These are phyloP conservation scores for Cladosporium sp. DNA, from an alignment of 2,329 filamentous ascomycete species.

Conservation along the genomic window DNA sequence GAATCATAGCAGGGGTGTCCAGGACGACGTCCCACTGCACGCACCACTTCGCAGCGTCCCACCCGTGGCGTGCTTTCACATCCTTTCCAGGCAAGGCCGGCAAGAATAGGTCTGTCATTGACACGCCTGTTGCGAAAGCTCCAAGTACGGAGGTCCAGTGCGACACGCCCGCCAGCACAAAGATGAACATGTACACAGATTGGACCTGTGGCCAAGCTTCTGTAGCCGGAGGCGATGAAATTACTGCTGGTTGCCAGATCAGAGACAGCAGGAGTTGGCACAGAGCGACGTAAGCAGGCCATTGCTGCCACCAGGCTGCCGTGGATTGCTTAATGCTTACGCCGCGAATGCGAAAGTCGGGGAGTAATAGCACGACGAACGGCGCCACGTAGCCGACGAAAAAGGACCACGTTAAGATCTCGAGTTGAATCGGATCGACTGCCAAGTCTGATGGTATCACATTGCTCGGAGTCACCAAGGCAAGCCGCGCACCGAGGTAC, in stretches of 20 bases:
- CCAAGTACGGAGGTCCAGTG: not conserved
- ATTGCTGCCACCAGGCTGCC: not conserved
- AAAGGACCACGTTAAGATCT: not conserved
- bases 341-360: not conserved
- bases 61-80: not conserved
- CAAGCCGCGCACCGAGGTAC: not conserved
- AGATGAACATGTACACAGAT: not conserved
- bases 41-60: not conserved
- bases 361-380: not conserved
- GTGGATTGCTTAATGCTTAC: not conserved
- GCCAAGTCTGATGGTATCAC: not conserved
- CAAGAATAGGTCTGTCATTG: not conserved
- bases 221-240: not conserved
- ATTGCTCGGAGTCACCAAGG: not conserved
- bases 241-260: not conserved
- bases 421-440: not conserved
- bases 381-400: not conserved
- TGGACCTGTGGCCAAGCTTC: not conserved
- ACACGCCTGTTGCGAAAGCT: not conserved
- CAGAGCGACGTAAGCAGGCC: not conserved
- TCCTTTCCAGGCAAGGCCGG: not conserved
- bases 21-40: not conserved
- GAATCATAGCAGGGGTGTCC: not conserved
- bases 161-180: not conserved
- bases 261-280: not conserved